Evolutionary conservation across 768 basidiomycete species (phyloP).

Genomic region (Tricholoma hemisulphureum): DNA sequence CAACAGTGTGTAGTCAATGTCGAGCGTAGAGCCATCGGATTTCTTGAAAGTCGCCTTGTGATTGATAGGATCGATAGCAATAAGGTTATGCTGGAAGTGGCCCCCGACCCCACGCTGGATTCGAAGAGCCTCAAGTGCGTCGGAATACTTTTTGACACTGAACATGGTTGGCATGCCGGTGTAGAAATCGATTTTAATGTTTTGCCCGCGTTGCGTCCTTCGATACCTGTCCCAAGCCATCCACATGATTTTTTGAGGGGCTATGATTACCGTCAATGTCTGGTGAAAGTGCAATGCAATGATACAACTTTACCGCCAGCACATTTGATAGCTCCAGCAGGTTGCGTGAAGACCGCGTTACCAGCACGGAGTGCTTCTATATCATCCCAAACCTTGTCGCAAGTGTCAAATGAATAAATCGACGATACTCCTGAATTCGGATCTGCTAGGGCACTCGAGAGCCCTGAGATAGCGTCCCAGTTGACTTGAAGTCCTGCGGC

Average conservation of each 20-base stretch:
- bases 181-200: slow-evolving; percentile 73
- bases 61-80: slow-evolving; percentile 65
- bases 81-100: slow-evolving; percentile 79
- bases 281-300: neutral
- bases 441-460: slow-evolving; percentile 75
- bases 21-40: slow-evolving; percentile 63
- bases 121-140: slow-evolving; percentile 77
- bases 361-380: slow-evolving; percentile 75
- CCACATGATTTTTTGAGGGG: slow-evolving; percentile 95
- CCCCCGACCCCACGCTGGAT: slow-evolving; percentile 78
- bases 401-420: slow-evolving; percentile 88
- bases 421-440: slow-evolving; percentile 80
- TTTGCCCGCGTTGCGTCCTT: slow-evolving; percentile 53
- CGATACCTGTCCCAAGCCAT: slow-evolving; percentile 88
- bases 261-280: slow-evolving; percentile 33
- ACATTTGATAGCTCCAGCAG: slow-evolving; percentile 90
- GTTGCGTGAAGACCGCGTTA: slow-evolving; percentile 93
- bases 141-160: slow-evolving; percentile 92
- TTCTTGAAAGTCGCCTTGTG: slow-evolving; percentile 85
- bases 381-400: slow-evolving; percentile 85
- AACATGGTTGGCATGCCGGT: slow-evolving; percentile 97
- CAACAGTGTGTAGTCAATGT: slow-evolving; percentile 76
- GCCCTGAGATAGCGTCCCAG: slow-evolving; percentile 71
- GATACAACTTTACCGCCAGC: slow-evolving; percentile 61
- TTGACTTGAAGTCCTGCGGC: slow-evolving; percentile 88